phyloP scores from a whole-genome alignment of 164 flowering plant species.

The Aristolochia californica region DNA sequence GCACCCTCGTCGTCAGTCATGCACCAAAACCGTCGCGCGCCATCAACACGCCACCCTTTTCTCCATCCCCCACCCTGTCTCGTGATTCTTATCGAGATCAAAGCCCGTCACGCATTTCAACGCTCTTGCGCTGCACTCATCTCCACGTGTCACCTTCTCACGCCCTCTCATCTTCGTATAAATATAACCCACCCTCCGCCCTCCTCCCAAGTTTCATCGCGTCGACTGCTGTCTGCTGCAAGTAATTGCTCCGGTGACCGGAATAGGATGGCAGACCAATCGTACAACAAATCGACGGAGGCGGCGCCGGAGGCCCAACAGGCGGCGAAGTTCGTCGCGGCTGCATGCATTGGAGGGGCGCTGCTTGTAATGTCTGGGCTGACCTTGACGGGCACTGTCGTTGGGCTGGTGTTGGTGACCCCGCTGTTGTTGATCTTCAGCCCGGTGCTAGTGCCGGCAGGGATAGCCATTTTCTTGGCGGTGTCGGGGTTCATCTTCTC shows the following conservation, averaged over 20 bases:
- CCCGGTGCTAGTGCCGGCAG: constrained; percentile 21
- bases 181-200: not conserved
- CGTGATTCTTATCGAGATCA: too few species aligned
- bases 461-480: constrained; percentile 9
- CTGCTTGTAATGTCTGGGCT: constrained; percentile 19
- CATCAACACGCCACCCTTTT: too few species aligned
- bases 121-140: not conserved
- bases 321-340: constrained; percentile 15
- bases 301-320: constrained; percentile 15
- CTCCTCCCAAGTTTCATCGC: not conserved
- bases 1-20: too few species aligned
- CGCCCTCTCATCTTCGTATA: not conserved
- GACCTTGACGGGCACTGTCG: constrained; percentile 14
- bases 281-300: constrained; percentile 2
- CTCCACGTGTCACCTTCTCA: not conserved
- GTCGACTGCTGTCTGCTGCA: not conserved
- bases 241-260: not conserved
- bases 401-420: constrained; percentile 14
- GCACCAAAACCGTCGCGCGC: too few species aligned
- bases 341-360: constrained; percentile 14
- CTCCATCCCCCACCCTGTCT: too few species aligned
- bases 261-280: not conserved
- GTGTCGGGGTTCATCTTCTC: constrained; percentile 16
- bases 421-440: constrained; percentile 21
- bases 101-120: too few species aligned